Evolutionary conservation across 2,329 filamentous ascomycete species (phyloP).

Genomic region (Chrysosphaeria jannelii): DNA sequence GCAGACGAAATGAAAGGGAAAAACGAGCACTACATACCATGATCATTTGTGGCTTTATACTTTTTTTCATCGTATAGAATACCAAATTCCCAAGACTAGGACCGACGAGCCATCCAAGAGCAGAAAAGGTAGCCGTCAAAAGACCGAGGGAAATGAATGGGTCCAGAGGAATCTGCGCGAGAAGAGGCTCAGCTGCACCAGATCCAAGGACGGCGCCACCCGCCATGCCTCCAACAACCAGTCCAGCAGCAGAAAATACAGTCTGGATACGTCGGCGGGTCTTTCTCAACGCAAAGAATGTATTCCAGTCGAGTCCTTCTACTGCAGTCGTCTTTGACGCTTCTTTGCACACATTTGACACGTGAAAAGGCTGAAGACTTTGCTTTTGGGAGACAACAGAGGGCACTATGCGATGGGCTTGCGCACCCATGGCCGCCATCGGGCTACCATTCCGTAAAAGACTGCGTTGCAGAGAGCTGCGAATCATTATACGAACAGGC

Average conservation of each 20-base stretch:
- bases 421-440: too few relatives aligned
- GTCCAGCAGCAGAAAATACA: constrained; percentile 38
- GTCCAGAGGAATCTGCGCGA: constrained; percentile 52
- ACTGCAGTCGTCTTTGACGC: too few relatives aligned
- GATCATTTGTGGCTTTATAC: constrained; percentile 41
- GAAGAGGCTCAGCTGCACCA: constrained; percentile 39
- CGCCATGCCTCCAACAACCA: constrained; percentile 26
- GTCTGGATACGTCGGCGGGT: constrained; percentile 63
- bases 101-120: constrained; percentile 66
- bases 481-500: too few relatives aligned
- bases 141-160: constrained; percentile 64
- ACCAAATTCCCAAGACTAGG: constrained; percentile 52
- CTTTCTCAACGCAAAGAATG: constrained; percentile 72
- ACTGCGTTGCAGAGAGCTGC: too few relatives aligned
- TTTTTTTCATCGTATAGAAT: constrained; percentile 48
- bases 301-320: constrained; percentile 80
- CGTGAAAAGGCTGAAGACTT: too few relatives aligned
- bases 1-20: background rate
- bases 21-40: constrained; percentile 6
- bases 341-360: too few relatives aligned
- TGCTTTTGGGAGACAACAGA: too few relatives aligned
- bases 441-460: too few relatives aligned
- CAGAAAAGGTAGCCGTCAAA: constrained; percentile 44
- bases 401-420: too few relatives aligned
- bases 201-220: constrained; percentile 37